phyloP scores from a whole-genome alignment of 768 basidiomycete species.

The Tricholoma matsutake region DNA sequence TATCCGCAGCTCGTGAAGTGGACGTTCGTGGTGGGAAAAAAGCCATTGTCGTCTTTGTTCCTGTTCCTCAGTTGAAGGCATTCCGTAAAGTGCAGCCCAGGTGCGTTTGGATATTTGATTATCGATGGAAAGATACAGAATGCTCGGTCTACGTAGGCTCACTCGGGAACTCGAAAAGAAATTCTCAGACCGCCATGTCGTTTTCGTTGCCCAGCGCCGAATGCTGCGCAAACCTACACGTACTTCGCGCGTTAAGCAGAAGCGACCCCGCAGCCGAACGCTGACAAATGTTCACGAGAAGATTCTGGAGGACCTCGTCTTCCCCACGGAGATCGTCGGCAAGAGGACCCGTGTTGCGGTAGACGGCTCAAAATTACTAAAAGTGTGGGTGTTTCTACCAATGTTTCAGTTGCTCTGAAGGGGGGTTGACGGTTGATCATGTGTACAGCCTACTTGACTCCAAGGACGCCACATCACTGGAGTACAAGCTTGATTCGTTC shows the following conservation, averaged over 20 bases:
- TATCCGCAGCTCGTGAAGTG: slow-evolving; percentile 97
- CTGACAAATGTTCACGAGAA: slow-evolving; percentile 97
- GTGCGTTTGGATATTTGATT: slow-evolving; percentile 41
- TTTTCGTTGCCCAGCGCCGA: slow-evolving; percentile 97
- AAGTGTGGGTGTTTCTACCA: slow-evolving; percentile 74
- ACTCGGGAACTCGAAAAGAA: slow-evolving; percentile 99
- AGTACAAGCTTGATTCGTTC: slow-evolving; percentile 99
- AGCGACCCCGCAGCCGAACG: slow-evolving; percentile 94
- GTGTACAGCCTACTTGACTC: slow-evolving; percentile 85
- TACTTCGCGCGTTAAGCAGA: slow-evolving; percentile 89
- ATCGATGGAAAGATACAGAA: slow-evolving; percentile 10
- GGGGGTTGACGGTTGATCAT: slow-evolving; percentile 10
- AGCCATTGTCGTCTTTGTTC: slow-evolving; percentile 98
- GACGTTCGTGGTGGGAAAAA: slow-evolving; percentile 99
- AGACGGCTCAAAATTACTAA: slow-evolving; percentile 93
- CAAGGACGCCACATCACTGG: slow-evolving; percentile 95
- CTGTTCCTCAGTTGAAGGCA: slow-evolving; percentile 95
- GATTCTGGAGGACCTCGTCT: slow-evolving; percentile 98
- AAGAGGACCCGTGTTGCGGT: slow-evolving; percentile 93
- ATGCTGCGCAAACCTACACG: slow-evolving; percentile 98
- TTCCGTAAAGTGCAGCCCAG: slow-evolving; percentile 98
- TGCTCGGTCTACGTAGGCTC: slow-evolving; percentile 51
- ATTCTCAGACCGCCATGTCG: slow-evolving; percentile 98
- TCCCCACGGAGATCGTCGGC: slow-evolving; percentile 98
- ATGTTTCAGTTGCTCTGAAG: slow-evolving; percentile 5